phyloP scores from a whole-genome alignment of 139 green algal species.

The Auxenochlorella pyrenoidosa region DNA sequence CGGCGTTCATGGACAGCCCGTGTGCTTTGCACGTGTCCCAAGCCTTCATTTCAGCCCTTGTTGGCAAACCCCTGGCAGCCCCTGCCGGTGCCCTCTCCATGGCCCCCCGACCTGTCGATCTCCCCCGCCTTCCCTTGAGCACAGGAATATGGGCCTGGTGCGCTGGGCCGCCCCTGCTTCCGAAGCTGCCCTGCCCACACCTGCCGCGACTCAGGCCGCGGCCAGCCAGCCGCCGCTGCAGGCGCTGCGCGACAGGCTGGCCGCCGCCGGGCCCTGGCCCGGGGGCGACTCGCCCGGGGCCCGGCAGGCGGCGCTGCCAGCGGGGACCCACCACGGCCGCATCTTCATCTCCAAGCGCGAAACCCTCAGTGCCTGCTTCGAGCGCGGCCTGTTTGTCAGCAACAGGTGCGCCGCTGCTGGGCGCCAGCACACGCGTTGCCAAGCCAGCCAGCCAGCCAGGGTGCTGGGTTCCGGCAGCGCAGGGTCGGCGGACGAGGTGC shows the following conservation, averaged over 20 bases:
- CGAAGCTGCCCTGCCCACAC: not conserved
- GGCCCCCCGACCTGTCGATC: not conserved
- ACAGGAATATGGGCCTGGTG: not conserved
- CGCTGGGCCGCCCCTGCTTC: not conserved
- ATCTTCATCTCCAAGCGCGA: slow-evolving; percentile 29
- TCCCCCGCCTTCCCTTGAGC: not conserved
- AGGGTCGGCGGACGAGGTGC: too few relatives aligned
- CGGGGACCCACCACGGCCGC: not conserved
- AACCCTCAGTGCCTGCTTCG: slow-evolving; percentile 5
- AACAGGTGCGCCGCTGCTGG: slow-evolving; percentile 12
- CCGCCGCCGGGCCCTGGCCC: not conserved
- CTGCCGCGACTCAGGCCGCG: not conserved
- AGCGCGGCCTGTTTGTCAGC: slow-evolving; percentile 4
- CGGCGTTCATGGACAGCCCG: too few relatives aligned
- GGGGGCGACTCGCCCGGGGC: not conserved
- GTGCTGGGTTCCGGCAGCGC: too few relatives aligned
- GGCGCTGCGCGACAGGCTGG: not conserved
- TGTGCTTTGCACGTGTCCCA: too few relatives aligned
- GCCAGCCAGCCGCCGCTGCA: not conserved
- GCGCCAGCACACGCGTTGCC: too few relatives aligned
- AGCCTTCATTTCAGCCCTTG: not conserved
- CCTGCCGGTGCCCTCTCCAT: too few relatives aligned
- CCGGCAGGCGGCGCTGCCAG: not conserved
- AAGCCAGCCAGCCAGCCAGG: too few relatives aligned
- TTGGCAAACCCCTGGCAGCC: not conserved